Evolutionary conservation across 495 filamentous ascomycete genomes (phyloP).

Genomic region (Penicillium goetzii): DNA sequence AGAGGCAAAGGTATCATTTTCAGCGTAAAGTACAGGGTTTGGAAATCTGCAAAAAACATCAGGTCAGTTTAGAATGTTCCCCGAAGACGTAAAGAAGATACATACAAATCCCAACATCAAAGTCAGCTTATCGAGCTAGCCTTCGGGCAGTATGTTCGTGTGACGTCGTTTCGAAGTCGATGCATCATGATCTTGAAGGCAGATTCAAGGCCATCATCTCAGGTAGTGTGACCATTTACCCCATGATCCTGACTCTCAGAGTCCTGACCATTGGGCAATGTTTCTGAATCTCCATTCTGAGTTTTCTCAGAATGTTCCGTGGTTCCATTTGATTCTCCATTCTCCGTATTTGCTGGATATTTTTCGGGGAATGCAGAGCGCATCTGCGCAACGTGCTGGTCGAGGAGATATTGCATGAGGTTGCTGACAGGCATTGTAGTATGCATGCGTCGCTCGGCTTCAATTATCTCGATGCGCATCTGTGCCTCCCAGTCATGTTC

Average conservation of each 20-base stretch:
- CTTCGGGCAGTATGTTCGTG: slow-evolving; percentile 8
- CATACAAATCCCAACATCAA: slow-evolving; percentile 1
- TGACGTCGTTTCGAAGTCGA: slow-evolving; percentile 13
- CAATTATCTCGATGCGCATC: slow-evolving; percentile 61
- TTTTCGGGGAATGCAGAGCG: slow-evolving; percentile 33
- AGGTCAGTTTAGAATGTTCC: background rate
- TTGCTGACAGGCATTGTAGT: slow-evolving; percentile 44
- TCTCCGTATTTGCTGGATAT: slow-evolving; percentile 14
- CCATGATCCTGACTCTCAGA: slow-evolving; percentile 8
- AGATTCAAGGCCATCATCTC: slow-evolving; percentile 7
- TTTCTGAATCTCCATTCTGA: background rate
- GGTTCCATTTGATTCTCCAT: slow-evolving; percentile 11
- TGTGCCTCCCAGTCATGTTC: slow-evolving; percentile 67
- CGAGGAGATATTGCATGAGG: slow-evolving; percentile 39
- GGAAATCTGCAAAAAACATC: background rate
- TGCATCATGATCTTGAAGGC: slow-evolving; percentile 17
- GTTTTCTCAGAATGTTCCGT: background rate
- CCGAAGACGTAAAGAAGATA: background rate
- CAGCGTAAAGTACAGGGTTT: background rate
- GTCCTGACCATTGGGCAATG: background rate
- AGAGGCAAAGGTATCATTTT: background rate
- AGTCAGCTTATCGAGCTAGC: background rate
- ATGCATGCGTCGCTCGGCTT: slow-evolving; percentile 50
- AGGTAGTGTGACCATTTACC: slow-evolving; percentile 20
- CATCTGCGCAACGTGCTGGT: slow-evolving; percentile 32